Evolutionary conservation across 1,284 basidiomycete genomes (phyloP).

Genomic region (Rhodotorula sp.): DNA sequence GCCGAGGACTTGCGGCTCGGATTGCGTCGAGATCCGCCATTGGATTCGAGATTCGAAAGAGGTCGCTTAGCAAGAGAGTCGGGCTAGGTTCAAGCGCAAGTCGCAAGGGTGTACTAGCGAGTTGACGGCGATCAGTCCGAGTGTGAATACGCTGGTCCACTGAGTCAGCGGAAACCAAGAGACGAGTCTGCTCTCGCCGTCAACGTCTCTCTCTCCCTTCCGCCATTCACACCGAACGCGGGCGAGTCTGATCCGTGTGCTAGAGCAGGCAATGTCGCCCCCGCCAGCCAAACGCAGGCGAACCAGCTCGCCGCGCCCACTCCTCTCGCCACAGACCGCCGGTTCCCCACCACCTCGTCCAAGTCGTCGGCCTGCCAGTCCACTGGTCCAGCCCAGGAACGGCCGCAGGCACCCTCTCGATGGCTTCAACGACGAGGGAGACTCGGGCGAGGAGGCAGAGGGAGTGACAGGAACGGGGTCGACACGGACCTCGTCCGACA

Average conservation of each 20-base stretch:
- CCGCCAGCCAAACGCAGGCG: constrained; percentile 9
- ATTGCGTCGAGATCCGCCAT: constrained; percentile 32
- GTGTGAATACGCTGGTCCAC: too few species aligned
- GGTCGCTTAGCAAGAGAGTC: too few species aligned
- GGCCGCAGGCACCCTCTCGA: constrained; percentile 6
- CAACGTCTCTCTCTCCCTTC: too few species aligned
- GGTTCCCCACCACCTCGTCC: background rate
- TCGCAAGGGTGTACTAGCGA: too few species aligned
- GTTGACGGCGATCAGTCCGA: too few species aligned
- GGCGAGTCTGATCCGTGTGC: too few species aligned
- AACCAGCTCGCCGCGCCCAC: background rate
- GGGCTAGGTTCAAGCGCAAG: too few species aligned
- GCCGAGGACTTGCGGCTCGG: constrained; percentile 19
- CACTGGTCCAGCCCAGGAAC: background rate
- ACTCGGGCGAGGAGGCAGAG: background rate
- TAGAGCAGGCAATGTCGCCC: background rate
- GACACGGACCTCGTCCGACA: background rate
- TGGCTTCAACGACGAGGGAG: constrained; percentile 23
- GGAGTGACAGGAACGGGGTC: background rate
- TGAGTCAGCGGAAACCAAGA: too few species aligned
- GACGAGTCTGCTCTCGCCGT: too few species aligned
- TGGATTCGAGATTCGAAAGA: background rate
- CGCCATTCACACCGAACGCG: too few species aligned
- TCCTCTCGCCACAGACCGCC: background rate
- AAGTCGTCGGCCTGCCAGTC: background rate